Base-by-base conservation (phyloP, 2,329 filamentous ascomycete genomes). In the Ophiobolus disseminans region DNA sequence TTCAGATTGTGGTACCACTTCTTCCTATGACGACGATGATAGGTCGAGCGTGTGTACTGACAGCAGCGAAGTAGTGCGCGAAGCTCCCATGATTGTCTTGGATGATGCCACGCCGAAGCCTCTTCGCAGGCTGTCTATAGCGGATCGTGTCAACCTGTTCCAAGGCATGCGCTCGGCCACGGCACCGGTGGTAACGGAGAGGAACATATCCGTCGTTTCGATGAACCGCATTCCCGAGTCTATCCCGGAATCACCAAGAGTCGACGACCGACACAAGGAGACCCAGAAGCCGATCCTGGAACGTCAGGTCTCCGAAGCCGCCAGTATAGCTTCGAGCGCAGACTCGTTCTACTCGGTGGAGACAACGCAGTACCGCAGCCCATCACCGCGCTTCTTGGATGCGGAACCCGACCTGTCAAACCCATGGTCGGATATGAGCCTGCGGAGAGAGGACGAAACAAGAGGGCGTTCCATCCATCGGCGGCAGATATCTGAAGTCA, bases 281-380 rank as follows among this genome's bases (percentile, higher is more conserved):
- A 20, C 22, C 16, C 43, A 49, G 31, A 53, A 50, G 21, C 55
- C 49, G 40, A 25, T 55, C 4, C 35, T 66, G 5, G 56, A 63
- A 19, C 60, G 54, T 8, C 61, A 64, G 19, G 53, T 62, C 8
- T 65, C 64, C 2, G 72, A 73, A 14, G 61, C 63, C 4, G 48
- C 57, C 19, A 75, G 73, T 51, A 41, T 70, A 13, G 42, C 64
- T 21, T 74, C 72, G 2, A 70, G 65, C 35, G 47, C 54, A n/a
- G 70, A 73, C 43, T 73, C 71, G 0, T 75, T 75, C 58, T 68
- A 74, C 45, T 73, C 72, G 2, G 16, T 70, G 5, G 62, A 62
- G 13, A 63, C 62, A 10, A 48, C 60, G 22, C 55, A 45, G 10
- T 58, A 57, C 14, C 44, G 50, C n/a, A 68, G 49, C 19, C 67